Conservation (phyloP, 257 asterid species). For the Gentiana dahurica region DNA sequence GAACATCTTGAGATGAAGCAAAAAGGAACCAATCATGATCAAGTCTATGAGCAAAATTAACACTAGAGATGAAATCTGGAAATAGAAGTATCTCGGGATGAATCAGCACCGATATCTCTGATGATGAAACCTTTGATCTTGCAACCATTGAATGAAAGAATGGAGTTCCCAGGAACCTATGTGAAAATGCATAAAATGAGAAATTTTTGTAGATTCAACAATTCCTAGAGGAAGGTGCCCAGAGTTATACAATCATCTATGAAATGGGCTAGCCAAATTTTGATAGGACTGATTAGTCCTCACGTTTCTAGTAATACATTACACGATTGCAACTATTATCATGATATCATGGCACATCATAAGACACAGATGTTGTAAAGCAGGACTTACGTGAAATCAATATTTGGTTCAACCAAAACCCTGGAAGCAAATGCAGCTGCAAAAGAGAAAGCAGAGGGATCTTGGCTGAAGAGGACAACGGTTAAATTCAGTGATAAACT, state of each 20-base stretch:
- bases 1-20: slow-evolving; percentile 38
- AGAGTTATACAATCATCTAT: not conserved
- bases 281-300: no score
- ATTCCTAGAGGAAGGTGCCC: not conserved
- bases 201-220: not conserved
- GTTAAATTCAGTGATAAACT: slow-evolving; percentile 43
- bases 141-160: slow-evolving; percentile 94
- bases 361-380: not conserved
- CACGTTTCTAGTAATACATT: no score
- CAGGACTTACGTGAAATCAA: slow-evolving; percentile 80
- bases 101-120: slow-evolving; percentile 62
- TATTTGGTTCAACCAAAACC: slow-evolving; percentile 57
- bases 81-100: slow-evolving; percentile 73
- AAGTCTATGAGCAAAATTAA: slow-evolving; percentile 59
- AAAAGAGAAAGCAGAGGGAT: slow-evolving; percentile 61
- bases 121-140: slow-evolving; percentile 56
- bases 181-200: slow-evolving; percentile 12
- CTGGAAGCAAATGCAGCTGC: slow-evolving; percentile 49
- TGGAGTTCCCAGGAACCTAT: slow-evolving; percentile 72
- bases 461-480: slow-evolving; percentile 74
- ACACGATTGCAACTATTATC: no score
- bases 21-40: slow-evolving; percentile 86
- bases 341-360: not conserved
- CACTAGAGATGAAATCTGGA: slow-evolving; percentile 49
- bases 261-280: no score